Conservation (phyloP, 768 basidiomycete species). For the Tulasnella calospora region DNA sequence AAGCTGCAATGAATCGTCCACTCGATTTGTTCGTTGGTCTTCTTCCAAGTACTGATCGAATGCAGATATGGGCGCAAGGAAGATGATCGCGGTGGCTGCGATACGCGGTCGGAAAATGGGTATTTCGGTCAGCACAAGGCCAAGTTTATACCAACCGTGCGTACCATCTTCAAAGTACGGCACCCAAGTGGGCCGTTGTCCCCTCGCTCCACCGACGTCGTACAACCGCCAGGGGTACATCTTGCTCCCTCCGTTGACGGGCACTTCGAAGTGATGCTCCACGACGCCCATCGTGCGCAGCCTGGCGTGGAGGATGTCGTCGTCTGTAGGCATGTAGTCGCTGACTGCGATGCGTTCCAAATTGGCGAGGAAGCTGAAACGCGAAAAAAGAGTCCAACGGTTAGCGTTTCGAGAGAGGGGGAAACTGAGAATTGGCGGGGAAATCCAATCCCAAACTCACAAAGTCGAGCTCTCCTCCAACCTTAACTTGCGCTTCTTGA, state of each 20-base stretch:
- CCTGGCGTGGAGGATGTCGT: constrained; percentile 30
- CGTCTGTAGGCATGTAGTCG: constrained; percentile 28
- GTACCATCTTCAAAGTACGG: constrained; percentile 30
- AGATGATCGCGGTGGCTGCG: constrained; percentile 29
- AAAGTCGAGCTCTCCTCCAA: constrained; percentile 24
- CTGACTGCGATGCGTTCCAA: constrained; percentile 25
- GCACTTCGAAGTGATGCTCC: constrained; percentile 27
- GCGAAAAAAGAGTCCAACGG: background rate
- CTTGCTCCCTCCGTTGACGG: constrained; percentile 13
- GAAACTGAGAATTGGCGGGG: background rate
- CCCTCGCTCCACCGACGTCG: constrained; percentile 27
- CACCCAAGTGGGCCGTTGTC: constrained; percentile 28
- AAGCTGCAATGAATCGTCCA: constrained; percentile 30
- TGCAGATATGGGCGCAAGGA: constrained; percentile 30
- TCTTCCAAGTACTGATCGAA: constrained; percentile 30
- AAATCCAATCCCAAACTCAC: constrained; percentile 5
- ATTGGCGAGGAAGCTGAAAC: constrained; percentile 29
- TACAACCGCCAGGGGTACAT: constrained; percentile 25
- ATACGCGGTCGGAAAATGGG: no score
- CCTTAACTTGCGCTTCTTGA: constrained; percentile 26
- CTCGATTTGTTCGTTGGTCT: constrained; percentile 27
- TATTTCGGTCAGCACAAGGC: background rate
- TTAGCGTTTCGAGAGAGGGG: background rate
- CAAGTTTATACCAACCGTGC: background rate
- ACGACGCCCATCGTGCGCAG: constrained; percentile 29